A percentile compares a stretch with the other conserved stretches of the same genome.
Conservation (phyloP, 2,329 filamentous ascomycete species). For the Cordyceps cateniannulata region DNA sequence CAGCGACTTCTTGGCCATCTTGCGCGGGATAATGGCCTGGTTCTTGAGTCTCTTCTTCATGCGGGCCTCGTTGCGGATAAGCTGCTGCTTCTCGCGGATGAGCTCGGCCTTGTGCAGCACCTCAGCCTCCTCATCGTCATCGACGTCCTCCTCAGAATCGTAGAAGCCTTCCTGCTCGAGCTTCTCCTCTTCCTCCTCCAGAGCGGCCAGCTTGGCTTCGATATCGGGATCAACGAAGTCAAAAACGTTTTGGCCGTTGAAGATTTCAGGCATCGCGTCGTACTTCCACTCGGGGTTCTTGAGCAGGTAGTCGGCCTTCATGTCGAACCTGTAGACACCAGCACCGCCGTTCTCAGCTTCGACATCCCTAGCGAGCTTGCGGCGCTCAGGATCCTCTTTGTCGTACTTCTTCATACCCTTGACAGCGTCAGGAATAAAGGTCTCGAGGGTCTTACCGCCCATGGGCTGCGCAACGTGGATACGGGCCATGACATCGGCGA, state of each 20-base stretch:
- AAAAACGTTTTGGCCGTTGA: constrained; percentile 94
- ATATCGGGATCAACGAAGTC: constrained; percentile 98
- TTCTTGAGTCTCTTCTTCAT: constrained; percentile 98
- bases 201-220: constrained; percentile 79
- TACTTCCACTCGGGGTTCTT: constrained; percentile 91
- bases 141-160: constrained; percentile 73
- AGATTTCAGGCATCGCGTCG: constrained; percentile 89
- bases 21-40: constrained; percentile 84
- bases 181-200: constrained; percentile 93
- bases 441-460: constrained; percentile 69
- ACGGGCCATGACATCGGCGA: constrained; percentile 84
- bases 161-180: constrained; percentile 91
- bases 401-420: constrained; percentile 83
- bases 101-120: constrained; percentile 86
- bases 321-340: constrained; percentile 91
- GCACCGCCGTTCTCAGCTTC: constrained; percentile 91
- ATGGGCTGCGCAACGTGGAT: constrained; percentile 97
- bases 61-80: constrained; percentile 90
- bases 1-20: constrained; percentile 71
- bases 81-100: constrained; percentile 87
- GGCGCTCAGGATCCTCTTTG: constrained; percentile 79
- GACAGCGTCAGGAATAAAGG: constrained; percentile 81
- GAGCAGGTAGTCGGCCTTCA: constrained; percentile 82
- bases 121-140: constrained; percentile 84
- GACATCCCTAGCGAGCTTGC: constrained; percentile 73